A percentile compares a stretch with the other conserved stretches of the same genome.
Evolutionary conservation across 768 basidiomycete genomes (phyloP).

Genomic region (Heimioporus sp.): DNA sequence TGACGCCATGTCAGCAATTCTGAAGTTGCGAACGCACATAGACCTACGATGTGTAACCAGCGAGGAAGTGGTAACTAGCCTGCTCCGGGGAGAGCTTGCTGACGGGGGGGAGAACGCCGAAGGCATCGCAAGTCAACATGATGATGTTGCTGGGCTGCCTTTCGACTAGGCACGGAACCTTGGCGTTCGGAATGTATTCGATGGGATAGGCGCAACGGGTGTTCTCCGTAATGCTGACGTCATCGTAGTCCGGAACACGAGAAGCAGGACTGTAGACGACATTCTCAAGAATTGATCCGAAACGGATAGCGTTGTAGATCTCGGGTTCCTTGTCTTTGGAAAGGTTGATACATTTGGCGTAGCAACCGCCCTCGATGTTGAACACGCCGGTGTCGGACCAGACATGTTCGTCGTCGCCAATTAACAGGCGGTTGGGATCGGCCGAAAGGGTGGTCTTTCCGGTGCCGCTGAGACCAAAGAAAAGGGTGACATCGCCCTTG

Average conservation of each 20-base stretch:
- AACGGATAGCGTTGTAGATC: conserved; percentile 93
- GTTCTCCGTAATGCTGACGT: conserved; percentile 96
- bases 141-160: conserved; percentile 92
- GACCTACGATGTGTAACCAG: conserved; percentile 89
- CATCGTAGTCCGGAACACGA: conserved; percentile 92
- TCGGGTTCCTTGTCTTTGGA: conserved; percentile 98
- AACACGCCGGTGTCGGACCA: conserved; percentile 99
- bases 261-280: conserved; percentile 90
- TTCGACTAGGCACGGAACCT: conserved; percentile 87
- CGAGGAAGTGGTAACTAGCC: conserved; percentile 96
- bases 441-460: conserved; percentile 99
- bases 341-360: conserved; percentile 97
- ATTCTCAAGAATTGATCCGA: conserved; percentile 97
- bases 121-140: conserved; percentile 97
- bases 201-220: conserved; percentile 99
- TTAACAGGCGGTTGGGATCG: conserved; percentile 89
- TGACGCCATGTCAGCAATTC: conserved; percentile 17
- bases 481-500: conserved; percentile 90
- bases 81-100: conserved; percentile 90
- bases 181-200: conserved; percentile 93
- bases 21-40: neutral
- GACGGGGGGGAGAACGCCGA: conserved; percentile 96
- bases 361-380: conserved; percentile 99
- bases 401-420: conserved; percentile 99
- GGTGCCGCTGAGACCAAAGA: conserved; percentile 98